These are phyloP conservation scores for Azolla pinnata DNA, from an alignment of 75 land plant species.

Conservation along the genomic window DNA sequence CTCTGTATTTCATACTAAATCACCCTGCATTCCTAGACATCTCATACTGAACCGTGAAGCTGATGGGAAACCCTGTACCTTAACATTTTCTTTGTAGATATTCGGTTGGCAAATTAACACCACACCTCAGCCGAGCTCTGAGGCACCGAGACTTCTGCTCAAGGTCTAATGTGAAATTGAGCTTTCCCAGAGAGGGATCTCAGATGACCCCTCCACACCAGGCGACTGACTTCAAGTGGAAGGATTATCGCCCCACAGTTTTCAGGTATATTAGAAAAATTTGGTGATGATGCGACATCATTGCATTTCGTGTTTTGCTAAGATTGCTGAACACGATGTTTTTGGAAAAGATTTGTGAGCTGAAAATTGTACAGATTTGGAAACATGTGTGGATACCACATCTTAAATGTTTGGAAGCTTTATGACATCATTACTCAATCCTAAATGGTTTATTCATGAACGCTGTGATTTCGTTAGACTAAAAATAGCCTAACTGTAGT, in stretches of 20 bases:
- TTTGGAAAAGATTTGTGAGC: too few relatives aligned
- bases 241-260: constrained; percentile 78
- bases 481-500: too few relatives aligned
- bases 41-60: too few relatives aligned
- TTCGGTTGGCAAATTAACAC: constrained; percentile 60
- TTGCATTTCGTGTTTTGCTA: not conserved
- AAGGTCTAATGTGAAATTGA: constrained; percentile 60
- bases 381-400: too few relatives aligned
- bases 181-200: constrained; percentile 68
- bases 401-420: too few relatives aligned
- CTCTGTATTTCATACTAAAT: too few relatives aligned
- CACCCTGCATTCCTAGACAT: too few relatives aligned
- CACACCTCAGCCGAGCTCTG: constrained; percentile 32
- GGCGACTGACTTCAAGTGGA: constrained; percentile 67
- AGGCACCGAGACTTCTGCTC: constrained; percentile 61
- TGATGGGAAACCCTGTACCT: not conserved
- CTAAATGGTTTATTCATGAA: too few relatives aligned
- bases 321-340: too few relatives aligned
- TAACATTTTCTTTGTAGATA: constrained; percentile 28
- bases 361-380: too few relatives aligned
- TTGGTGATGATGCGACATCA: not conserved
- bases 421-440: too few relatives aligned
- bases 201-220: constrained; percentile 71
- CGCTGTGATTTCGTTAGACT: too few relatives aligned
- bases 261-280: constrained; percentile 39